Conservation (phyloP, 345 rosid genomes). For the Camelina laxa region DNA sequence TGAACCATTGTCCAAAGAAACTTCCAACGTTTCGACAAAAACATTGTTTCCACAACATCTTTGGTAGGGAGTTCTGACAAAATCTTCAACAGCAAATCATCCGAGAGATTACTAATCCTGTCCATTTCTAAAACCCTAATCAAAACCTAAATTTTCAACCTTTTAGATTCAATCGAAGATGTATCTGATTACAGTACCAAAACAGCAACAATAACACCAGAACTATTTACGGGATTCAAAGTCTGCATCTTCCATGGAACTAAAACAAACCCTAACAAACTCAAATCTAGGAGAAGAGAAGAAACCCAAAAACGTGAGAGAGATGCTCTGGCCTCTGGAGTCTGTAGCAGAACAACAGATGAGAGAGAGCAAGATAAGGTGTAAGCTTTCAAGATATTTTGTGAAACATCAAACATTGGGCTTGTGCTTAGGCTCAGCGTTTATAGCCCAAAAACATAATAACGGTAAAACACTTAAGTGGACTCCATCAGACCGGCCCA, state of each 20-base stretch:
- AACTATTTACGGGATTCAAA: no score
- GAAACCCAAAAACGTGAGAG: background rate
- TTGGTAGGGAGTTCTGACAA: background rate
- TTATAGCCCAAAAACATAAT: no score
- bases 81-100: constrained; percentile 7
- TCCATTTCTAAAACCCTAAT: constrained; percentile 11
- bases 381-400: background rate
- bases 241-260: no score
- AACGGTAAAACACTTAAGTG: no score
- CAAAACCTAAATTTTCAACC: no score
- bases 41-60: background rate
- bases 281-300: background rate
- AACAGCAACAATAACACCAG: no score
- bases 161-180: background rate
- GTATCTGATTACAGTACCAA: no score
- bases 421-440: constrained; percentile 3
- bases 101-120: background rate
- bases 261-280: no score
- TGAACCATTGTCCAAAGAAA: constrained; percentile 11
- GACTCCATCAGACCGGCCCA: no score
- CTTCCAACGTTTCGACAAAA: constrained; percentile 19
- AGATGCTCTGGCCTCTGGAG: no score
- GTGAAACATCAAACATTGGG: background rate
- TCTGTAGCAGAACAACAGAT: no score
- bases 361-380: background rate